Base-by-base conservation (phyloP, 2,329 filamentous ascomycete genomes). In the Talaromyces islandicus region DNA sequence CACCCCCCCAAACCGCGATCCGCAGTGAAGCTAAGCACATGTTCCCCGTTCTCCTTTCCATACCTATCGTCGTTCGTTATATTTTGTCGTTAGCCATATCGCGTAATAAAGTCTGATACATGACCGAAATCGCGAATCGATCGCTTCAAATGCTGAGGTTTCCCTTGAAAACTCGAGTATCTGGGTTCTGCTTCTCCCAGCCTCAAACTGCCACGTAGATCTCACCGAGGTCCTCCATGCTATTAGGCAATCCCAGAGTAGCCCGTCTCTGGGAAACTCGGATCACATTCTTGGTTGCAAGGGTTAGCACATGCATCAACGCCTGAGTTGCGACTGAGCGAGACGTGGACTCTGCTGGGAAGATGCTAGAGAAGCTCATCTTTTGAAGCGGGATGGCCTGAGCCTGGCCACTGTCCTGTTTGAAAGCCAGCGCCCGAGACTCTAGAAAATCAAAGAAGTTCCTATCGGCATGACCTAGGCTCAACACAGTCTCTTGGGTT, bases 241-340 rank as follows among this genome's bases (percentile, higher is more conserved):
- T 21, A 35, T 54, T 56, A n/a, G 57, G 56, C 56, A 77, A 71
- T 7, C 73, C 74, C 58, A 78, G 81, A 0, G 69, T 66, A 38
- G 52, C 52, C 38, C 75, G 70, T 3, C 73, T 73, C 73, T 96
- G 91, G 63, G 82, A 74, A 5, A 92, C 85, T 48, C 32, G 52
- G 30, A 62, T 51, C 19, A 83, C 72, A 1, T 81, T 81, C 73
- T 87, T 90, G 2, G 85, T 91, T 6, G 85, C 87, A 50, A 94
- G 80, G 11, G 83, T 80, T 14, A 95, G 81, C 2, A 90, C 80
- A 70, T 94, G 89, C 75, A 89, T 85, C 69, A 91, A 88, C 0
- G 86, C 90, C 71, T 92, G 89, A 2, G 89, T 86, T 9, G 88
- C 89, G 12, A 91, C 85, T 30, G 84, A 77, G 38, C 78, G 81